These are phyloP conservation scores for Coniella lustricola DNA, from an alignment of 2,329 filamentous ascomycete species.

Conservation along the genomic window DNA sequence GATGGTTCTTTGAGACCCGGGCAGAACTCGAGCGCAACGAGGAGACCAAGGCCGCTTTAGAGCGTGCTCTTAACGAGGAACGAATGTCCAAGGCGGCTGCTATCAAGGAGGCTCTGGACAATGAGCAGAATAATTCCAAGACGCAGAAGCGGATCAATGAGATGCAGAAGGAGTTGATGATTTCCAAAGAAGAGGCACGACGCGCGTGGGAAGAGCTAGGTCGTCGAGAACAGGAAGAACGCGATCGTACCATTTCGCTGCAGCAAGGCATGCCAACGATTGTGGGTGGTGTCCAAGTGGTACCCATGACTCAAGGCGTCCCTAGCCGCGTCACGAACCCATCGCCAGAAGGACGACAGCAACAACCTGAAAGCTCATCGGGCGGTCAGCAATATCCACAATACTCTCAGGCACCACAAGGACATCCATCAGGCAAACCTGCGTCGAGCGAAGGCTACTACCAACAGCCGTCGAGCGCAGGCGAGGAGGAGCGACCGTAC, in stretches of 20 bases:
- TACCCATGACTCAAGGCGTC: conserved; percentile 77
- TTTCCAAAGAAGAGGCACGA: conserved; percentile 92
- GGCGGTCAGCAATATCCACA: conserved; percentile 20
- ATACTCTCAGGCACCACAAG: conserved; percentile 23
- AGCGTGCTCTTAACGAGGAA: conserved; percentile 68
- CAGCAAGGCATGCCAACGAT: conserved; percentile 82
- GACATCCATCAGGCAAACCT: conserved; percentile 29
- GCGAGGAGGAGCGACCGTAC: conserved; percentile 35
- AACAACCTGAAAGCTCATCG: conserved; percentile 13
- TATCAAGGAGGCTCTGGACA: conserved; percentile 56
- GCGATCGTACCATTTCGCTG: conserved; percentile 77
- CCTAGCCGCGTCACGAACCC: conserved; percentile 45
- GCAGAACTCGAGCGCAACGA: conserved; percentile 78
- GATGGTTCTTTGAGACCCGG: conserved; percentile 96
- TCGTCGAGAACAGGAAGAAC: conserved; percentile 84
- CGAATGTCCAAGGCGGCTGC: conserved; percentile 62
- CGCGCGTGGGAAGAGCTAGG: conserved; percentile 97
- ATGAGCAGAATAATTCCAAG: conserved; percentile 61
- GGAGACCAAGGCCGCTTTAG: conserved; percentile 76
- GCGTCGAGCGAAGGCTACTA: conserved; percentile 33
- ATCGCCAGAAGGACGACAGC: conserved; percentile 30
- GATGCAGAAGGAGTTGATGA: conserved; percentile 86
- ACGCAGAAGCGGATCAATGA: conserved; percentile 76
- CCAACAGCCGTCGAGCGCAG: conserved; percentile 34
- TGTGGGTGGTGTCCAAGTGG: conserved; percentile 89